Percentiles rank a stretch among this genome's conserved stretches.
These are phyloP conservation scores for Gamsiella multidivaricata DNA, from an alignment of 192 early-diverging fungal species.

Conservation along the genomic window DNA sequence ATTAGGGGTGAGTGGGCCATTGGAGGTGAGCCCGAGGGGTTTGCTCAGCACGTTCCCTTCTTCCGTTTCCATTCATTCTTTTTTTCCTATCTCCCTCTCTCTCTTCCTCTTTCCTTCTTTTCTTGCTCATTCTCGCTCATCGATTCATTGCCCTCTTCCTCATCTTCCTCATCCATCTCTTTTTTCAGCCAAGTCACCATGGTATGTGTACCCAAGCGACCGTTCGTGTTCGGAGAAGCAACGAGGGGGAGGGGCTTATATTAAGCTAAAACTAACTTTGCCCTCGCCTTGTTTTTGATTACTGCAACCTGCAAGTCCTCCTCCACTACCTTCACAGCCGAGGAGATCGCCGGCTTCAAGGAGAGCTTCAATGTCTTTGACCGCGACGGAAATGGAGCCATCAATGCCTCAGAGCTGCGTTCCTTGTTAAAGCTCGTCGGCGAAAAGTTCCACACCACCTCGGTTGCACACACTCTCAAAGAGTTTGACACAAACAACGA, in stretches of 20 bases:
- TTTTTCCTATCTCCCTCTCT: too few species aligned
- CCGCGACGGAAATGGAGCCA: constrained; percentile 18
- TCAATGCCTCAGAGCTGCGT: constrained; percentile 30
- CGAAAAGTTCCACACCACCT: constrained; percentile 9
- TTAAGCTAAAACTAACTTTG: too few species aligned
- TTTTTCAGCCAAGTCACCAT: background rate
- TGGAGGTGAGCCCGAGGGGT: too few species aligned
- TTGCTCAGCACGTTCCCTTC: too few species aligned
- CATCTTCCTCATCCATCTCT: background rate
- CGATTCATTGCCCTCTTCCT: background rate
- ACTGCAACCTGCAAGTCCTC: constrained; percentile 1
- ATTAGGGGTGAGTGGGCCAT: too few species aligned
- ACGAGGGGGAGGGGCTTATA: too few species aligned
- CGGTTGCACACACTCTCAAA: constrained; percentile 4
- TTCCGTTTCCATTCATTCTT: too few species aligned
- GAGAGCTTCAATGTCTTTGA: constrained; percentile 41
- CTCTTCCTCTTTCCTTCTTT: background rate
- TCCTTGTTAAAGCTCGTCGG: constrained; percentile 26
- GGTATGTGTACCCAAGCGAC: too few species aligned
- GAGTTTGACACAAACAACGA: constrained; percentile 47
- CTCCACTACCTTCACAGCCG: constrained; percentile 11
- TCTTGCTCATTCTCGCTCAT: background rate
- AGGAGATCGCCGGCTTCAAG: constrained; percentile 17
- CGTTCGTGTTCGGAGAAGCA: too few species aligned
- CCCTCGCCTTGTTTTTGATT: background rate